Base-by-base conservation (phyloP, 192 early-diverging fungal genomes). In the Dissophora ornata region DNA sequence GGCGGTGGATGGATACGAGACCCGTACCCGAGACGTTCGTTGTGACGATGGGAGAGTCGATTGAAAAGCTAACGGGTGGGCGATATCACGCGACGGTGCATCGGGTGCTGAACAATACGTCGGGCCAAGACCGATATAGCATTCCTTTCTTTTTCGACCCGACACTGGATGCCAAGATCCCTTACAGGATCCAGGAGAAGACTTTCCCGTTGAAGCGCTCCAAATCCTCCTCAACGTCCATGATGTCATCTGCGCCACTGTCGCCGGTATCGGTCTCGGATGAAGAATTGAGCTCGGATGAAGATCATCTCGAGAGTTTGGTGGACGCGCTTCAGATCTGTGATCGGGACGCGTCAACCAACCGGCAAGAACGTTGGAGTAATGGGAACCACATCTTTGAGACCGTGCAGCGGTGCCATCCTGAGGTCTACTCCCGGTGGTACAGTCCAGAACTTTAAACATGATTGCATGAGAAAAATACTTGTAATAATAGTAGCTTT, bases 21-120 rank as follows among this genome's bases (percentile, higher is more conserved):
- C 82, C 89, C 0, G 69, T 89, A 24, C 82, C 82, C 0, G 60
- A 82, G 16, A 87, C 88, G 2, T 87, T 90, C 71, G 81, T 90
- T 18, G 85, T 90, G 24, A 90, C 89, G 30, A 87, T 89, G 65
- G 89, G 89, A 36, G 85, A 87, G 9, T 81, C 83, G 8, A 80
- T 90, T 6, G 87, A 87, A 47, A 69, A 83, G 18, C 33, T 88
- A 34, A 87, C 86, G 1, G 83, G 80, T 11, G 71, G 75, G 12
- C 55, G 71, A 3, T 86, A 83, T n/a, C 53, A 81, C 12, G 89
- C 87, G 1, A 90, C 87, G 0, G 84, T 83, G 0, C 87, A 90
- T 42, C 81, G 87, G 19, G 89, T 89, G 9, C 33, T 86, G 7
- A 90, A 81, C 47, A 85, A 85, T 16, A 78, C 78, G 0, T 62